Evolutionary conservation across 441 rosid genomes (phyloP), one percentile per base, ranked within the genome.

Genomic region (Populus tomentosa): DNA sequence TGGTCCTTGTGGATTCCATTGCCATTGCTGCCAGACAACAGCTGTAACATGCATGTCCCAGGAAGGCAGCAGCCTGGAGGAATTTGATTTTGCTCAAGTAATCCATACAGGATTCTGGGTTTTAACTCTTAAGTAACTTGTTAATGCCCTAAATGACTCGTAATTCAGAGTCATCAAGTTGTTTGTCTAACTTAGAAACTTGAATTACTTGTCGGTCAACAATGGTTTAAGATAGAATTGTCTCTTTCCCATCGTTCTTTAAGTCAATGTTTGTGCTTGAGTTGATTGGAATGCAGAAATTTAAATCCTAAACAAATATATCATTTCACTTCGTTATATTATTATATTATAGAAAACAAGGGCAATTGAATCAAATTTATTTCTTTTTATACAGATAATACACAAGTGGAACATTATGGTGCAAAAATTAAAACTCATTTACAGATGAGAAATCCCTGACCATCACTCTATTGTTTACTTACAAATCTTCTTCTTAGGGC

Each of bases 361-460:
- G 32, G 32, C 32, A 30, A 30, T 3, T 30, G 32, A 30, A 30
- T 30, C 32, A 30, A 30, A 30, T 30, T 30, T 30, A 30, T 35
- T 9, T 9, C 64, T 78, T 6, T 53, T 6, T 24, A 24, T 38
- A 67, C 71, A 78, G 73, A 78, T 38, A 67, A 72, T 67, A 33
- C n/a, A 67, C 69, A 59, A 26, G 30, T 33, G 77, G 24, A 10
- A 1, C 35, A 32, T 33, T 16, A 9, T 9, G 7, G 33, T 24
- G 61, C 67, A 77, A 33, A 53, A 65, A 33, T 10, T 7, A 20
- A 38, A 7, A 32, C 69, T 33, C 21, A 77, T 76, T 76, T 69
- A 76, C 79, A 36, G 38, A 38, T 11, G 59, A 35, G 5, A 30
- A 30, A 30, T 30, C 32, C 32, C 4, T 30, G 32, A 30, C 32